Evolutionary conservation across 2,329 filamentous ascomycete species (phyloP), one percentile per base, ranked within the genome.

Genomic region (Fonsecaea pugnacius): DNA sequence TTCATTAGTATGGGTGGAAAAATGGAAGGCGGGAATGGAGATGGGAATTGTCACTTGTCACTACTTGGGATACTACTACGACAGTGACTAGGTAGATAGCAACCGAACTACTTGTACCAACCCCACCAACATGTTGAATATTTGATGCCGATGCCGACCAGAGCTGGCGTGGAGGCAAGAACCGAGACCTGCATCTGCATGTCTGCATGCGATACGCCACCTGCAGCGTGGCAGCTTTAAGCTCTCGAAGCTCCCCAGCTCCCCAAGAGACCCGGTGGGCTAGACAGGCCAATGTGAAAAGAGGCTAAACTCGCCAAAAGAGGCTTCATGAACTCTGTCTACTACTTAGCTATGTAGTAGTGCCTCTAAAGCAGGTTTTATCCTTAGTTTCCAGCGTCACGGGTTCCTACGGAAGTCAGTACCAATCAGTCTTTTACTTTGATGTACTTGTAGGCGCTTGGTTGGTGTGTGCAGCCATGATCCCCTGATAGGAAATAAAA

Each of bases 21-120:
- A 58, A 53, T 46, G 58, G 63, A 58, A 54, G 63, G 52, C 38
- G 58, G 52, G 36, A 48, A 43, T 54, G 58, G 30, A 4, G 3
- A 30, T 30, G 27, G 21, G 16, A 53, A 30, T 33, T 43, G 53
- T 51, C 27, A 46, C n/a, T 60, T 35, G 33, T 48, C 18, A 27
- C 10, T 43, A 30, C 27, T 30, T 30, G 27, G 27, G 27, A 30
- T 30, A 50, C n/a, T 14, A 50, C n/a, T 10, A 6, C 46, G 46
- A 24, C 14, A 51, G 21, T 24, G 8, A 51, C 46, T 51, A 24
- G 46, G 8, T 4, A 43, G 46, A 10, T 4, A 43, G n/a, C 40
- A 18, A 46, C 40, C 40, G 46, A 24, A 10, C n/a, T 52, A 7
- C 43, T 10, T 3, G 43, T n/a, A 12, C 43, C 16, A 12, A 52